Percentiles rank a stretch among this genome's conserved stretches.
Evolutionary conservation across 306 rosid genomes (phyloP).

Genomic region (Neltuma alba): DNA sequence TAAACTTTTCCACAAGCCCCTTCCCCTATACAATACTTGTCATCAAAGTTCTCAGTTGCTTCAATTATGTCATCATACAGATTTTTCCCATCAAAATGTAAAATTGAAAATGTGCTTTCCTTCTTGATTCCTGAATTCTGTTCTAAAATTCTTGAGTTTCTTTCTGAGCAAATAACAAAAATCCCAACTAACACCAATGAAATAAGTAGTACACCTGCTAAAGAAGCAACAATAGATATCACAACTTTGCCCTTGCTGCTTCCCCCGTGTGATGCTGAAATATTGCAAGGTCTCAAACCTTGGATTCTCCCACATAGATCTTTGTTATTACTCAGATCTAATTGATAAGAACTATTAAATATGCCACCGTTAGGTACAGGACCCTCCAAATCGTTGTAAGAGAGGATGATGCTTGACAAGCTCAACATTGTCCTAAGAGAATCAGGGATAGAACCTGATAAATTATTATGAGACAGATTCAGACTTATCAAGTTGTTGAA

Average conservation of each 20-base stretch:
- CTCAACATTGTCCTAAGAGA: neutral
- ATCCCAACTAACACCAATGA: neutral
- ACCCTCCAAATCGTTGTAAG: neutral
- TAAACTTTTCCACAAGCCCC: conserved; percentile 30
- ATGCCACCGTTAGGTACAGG: neutral
- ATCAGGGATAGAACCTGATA: conserved; percentile 7
- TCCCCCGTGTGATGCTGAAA: neutral
- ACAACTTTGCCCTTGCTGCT: neutral
- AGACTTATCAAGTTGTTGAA: conserved; percentile 36
- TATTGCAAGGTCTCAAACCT: conserved; percentile 11
- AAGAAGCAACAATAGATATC: neutral
- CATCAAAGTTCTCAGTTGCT: conserved; percentile 34
- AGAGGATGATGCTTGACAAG: conserved; percentile 32
- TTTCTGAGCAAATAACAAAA: neutral
- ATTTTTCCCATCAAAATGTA: conserved; percentile 30
- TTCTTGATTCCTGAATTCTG: neutral
- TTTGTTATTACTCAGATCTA: neutral
- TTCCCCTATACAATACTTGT: conserved; percentile 26
- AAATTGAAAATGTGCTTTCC: conserved; percentile 5
- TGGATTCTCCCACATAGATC: conserved; percentile 24
- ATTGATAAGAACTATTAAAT: neutral
- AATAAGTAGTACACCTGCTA: neutral
- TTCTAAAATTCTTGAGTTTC: neutral
- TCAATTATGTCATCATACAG: conserved; percentile 32
- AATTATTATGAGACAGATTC: conserved; percentile 45